These are phyloP conservation scores for Aspergillus kassunensis DNA, from an alignment of 495 filamentous ascomycete species.

Conservation along the genomic window DNA sequence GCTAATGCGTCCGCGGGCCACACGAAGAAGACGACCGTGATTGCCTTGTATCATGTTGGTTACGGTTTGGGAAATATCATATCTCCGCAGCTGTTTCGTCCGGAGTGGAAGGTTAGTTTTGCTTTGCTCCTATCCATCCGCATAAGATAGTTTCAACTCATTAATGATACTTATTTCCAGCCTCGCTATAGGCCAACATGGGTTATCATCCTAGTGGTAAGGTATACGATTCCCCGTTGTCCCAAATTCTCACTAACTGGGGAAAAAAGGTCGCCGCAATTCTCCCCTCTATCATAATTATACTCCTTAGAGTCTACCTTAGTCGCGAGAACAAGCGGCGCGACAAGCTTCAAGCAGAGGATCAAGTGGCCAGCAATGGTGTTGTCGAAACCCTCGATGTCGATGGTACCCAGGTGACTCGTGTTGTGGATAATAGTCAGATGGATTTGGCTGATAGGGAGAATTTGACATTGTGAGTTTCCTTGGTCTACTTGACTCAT, in stretches of 20 bases:
- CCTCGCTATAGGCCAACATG: slow-evolving; percentile 38
- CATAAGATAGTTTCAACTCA: not conserved
- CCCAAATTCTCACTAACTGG: too few species aligned
- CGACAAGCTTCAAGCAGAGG: slow-evolving; percentile 21
- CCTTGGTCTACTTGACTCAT: not conserved
- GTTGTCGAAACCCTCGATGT: slow-evolving; percentile 30
- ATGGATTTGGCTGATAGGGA: slow-evolving; percentile 40
- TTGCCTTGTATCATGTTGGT: slow-evolving; percentile 35
- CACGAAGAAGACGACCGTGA: slow-evolving; percentile 36
- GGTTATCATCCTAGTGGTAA: slow-evolving; percentile 38
- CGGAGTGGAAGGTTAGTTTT: slow-evolving; percentile 23
- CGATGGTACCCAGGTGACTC: slow-evolving; percentile 24
- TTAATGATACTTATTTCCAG: slow-evolving; percentile 1
- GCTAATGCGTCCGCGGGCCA: slow-evolving; percentile 34
- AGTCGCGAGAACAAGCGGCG: slow-evolving; percentile 32
- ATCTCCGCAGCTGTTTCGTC: slow-evolving; percentile 32
- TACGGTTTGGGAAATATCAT: slow-evolving; percentile 37
- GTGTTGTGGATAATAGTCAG: slow-evolving; percentile 35
- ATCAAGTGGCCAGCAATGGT: slow-evolving; percentile 24
- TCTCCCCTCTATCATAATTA: slow-evolving; percentile 25
- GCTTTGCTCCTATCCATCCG: not conserved
- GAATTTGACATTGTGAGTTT: slow-evolving; percentile 38
- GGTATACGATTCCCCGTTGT: not conserved
- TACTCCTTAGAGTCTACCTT: slow-evolving; percentile 24
- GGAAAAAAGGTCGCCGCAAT: slow-evolving; percentile 26